phyloP scores from a whole-genome alignment of 2,329 filamentous ascomycete genomes.

The Aspergillus sp. region DNA sequence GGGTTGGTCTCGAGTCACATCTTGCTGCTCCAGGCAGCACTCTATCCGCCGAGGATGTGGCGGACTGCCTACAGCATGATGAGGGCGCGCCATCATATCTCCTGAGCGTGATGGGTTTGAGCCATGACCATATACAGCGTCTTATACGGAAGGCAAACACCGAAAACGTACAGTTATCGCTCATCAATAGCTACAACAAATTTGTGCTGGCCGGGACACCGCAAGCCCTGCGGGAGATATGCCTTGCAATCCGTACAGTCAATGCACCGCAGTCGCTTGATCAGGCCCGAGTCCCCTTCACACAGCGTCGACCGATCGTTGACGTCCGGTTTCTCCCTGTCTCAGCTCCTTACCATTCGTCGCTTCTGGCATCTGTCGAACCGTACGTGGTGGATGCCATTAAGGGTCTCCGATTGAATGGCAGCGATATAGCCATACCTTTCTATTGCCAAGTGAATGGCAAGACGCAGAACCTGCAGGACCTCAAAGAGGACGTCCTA shows the following conservation, averaged over 20 bases:
- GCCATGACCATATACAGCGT: neutral
- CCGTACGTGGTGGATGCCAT: constrained; percentile 16
- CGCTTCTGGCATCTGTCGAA: constrained; percentile 27
- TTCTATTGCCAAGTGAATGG: neutral
- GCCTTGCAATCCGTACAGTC: neutral
- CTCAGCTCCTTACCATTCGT: constrained; percentile 40
- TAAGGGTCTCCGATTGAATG: constrained; percentile 14
- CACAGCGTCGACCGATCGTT: constrained; percentile 29
- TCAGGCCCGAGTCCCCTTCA: constrained; percentile 28
- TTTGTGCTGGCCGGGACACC: constrained; percentile 32
- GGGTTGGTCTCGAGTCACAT: constrained; percentile 32
- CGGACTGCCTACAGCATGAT: constrained; percentile 11
- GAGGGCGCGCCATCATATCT: neutral
- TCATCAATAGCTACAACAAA: constrained; percentile 32
- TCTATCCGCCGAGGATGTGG: constrained; percentile 16
- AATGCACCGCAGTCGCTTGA: neutral
- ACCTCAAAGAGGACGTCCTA: neutral
- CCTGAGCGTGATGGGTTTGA: constrained; percentile 4
- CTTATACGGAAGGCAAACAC: constrained; percentile 24
- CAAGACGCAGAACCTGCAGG: neutral
- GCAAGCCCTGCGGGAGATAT: constrained; percentile 18
- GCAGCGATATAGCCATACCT: constrained; percentile 22
- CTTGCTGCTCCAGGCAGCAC: constrained; percentile 15
- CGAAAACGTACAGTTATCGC: constrained; percentile 16
- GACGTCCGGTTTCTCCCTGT: constrained; percentile 38